Percentiles rank a stretch among this genome's conserved stretches.
Conservation (phyloP, 768 basidiomycete genomes). For the Trametopsis cervina region DNA sequence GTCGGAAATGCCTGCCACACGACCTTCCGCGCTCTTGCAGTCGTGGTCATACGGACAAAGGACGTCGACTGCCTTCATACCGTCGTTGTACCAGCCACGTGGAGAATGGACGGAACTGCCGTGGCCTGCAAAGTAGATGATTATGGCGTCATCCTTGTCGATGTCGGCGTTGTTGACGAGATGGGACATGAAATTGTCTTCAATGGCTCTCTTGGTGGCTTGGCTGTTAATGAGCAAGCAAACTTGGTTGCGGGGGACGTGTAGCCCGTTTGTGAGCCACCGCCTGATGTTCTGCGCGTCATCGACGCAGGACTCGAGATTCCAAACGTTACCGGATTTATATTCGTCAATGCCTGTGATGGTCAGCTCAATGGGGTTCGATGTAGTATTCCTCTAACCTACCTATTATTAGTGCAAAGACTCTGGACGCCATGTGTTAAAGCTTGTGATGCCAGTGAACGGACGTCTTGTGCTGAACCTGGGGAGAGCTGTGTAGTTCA, state of each 20-base stretch:
- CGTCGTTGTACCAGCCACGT: constrained; percentile 48
- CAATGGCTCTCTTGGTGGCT: constrained; percentile 56
- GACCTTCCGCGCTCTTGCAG: constrained; percentile 36
- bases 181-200: constrained; percentile 53
- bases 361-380: too few relatives aligned
- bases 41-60: constrained; percentile 65
- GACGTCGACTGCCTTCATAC: constrained; percentile 41
- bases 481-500: too few relatives aligned
- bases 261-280: constrained; percentile 50
- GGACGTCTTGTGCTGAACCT: too few relatives aligned
- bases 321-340: constrained; percentile 53
- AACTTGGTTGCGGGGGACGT: constrained; percentile 53
- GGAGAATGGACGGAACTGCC: constrained; percentile 55
- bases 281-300: constrained; percentile 53
- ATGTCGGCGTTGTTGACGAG: constrained; percentile 57
- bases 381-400: neutral
- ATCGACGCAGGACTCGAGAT: constrained; percentile 57
- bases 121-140: constrained; percentile 73
- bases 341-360: constrained; percentile 46
- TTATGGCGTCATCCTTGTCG: constrained; percentile 52
- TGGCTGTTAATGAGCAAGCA: constrained; percentile 48
- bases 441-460: too few relatives aligned
- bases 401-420: constrained; percentile 64
- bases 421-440: constrained; percentile 37
- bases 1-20: constrained; percentile 60